Evolutionary conservation across 495 filamentous ascomycete species (phyloP).

Genomic region (Talaromyces wortmannii): DNA sequence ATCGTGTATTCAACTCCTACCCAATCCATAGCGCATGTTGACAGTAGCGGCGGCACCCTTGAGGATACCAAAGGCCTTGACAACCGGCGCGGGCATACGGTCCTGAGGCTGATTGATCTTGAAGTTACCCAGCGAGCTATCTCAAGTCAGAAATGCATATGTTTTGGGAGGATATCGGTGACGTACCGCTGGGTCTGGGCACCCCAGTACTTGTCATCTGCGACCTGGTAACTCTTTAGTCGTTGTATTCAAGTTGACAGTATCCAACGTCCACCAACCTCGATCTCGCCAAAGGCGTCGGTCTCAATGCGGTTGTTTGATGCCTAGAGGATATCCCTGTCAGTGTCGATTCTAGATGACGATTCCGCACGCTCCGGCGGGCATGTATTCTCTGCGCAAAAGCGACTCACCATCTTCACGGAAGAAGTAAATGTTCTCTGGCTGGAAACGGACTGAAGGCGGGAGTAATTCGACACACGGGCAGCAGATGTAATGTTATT

Average conservation of each 20-base stretch:
- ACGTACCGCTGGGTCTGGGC: slow-evolving; percentile 85
- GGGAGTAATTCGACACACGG: slow-evolving; percentile 23
- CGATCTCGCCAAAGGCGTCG: slow-evolving; percentile 95
- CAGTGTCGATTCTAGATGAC: background rate
- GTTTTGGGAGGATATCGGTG: background rate
- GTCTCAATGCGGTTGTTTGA: slow-evolving; percentile 63
- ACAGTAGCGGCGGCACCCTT: slow-evolving; percentile 96
- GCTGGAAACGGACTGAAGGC: slow-evolving; percentile 31
- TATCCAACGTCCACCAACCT: slow-evolving; percentile 27
- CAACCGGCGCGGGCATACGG: slow-evolving; percentile 90
- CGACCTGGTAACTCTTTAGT: slow-evolving; percentile 46
- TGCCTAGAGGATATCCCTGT: slow-evolving; percentile 16
- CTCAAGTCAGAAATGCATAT: slow-evolving; percentile 9
- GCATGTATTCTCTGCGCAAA: background rate
- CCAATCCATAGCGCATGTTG: slow-evolving; percentile 92
- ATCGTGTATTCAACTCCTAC: slow-evolving; percentile 42
- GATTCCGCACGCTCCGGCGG: background rate
- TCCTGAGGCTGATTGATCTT: slow-evolving; percentile 98
- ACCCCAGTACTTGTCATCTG: slow-evolving; percentile 96
- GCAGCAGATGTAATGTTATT: background rate
- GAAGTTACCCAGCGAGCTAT: slow-evolving; percentile 87
- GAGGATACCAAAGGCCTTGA: slow-evolving; percentile 92
- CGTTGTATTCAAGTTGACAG: background rate
- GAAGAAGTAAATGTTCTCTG: slow-evolving; percentile 38
- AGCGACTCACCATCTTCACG: slow-evolving; percentile 31